Conservation (phyloP, 2,329 filamentous ascomycete species). For the Nemania bipapillata region DNA sequence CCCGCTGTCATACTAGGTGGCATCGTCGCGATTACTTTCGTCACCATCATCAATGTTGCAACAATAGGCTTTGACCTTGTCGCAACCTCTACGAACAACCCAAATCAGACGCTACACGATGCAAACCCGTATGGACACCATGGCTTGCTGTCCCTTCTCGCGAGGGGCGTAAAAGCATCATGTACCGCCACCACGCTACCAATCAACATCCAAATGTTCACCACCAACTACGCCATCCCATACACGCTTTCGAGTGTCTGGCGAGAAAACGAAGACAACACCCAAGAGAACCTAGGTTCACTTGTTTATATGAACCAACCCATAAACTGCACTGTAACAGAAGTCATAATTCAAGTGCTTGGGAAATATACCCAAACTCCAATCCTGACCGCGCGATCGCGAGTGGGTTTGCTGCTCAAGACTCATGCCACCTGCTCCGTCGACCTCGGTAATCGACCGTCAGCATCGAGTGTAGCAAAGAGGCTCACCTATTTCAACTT, state of each 20-base stretch:
- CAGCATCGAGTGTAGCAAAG: background rate
- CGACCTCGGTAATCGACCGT: constrained; percentile 21
- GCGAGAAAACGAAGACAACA: constrained; percentile 6
- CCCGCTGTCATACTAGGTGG: constrained; percentile 35
- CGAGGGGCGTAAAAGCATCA: background rate
- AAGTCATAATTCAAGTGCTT: constrained; percentile 19
- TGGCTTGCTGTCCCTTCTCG: background rate
- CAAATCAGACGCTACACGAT: background rate
- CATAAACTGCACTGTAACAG: constrained; percentile 30
- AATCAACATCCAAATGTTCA: constrained; percentile 31
- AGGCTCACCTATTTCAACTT: constrained; percentile 27
- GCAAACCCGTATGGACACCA: background rate
- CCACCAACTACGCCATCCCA: constrained; percentile 28
- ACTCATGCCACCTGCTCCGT: constrained; percentile 22
- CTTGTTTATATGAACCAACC: constrained; percentile 21
- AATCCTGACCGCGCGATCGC: constrained; percentile 14
- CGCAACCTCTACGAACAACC: constrained; percentile 11
- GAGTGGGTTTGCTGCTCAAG: constrained; percentile 24
- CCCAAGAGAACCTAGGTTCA: constrained; percentile 15
- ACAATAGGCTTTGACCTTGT: constrained; percentile 27
- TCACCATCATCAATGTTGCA: constrained; percentile 32
- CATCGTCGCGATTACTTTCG: constrained; percentile 31
- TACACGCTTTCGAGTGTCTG: constrained; percentile 31
- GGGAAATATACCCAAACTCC: constrained; percentile 21
- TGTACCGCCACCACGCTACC: constrained; percentile 26